Evolutionary conservation across 306 rosid species (phyloP).

Genomic region (Lathyrus sativus): DNA sequence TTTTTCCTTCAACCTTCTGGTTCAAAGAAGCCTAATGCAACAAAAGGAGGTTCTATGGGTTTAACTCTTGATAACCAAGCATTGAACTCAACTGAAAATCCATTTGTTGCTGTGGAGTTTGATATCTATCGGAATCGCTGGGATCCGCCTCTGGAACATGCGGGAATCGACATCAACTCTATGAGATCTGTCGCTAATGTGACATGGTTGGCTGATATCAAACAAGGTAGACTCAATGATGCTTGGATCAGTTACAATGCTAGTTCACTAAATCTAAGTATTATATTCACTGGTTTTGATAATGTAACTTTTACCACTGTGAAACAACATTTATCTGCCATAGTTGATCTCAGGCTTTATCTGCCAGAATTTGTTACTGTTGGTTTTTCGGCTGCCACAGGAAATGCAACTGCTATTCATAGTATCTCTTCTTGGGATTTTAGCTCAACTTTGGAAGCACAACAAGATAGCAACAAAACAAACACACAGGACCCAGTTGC

Average conservation of each 20-base stretch:
- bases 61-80: not conserved
- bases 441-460: slow-evolving; percentile 32
- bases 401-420: slow-evolving; percentile 3
- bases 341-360: slow-evolving; percentile 38
- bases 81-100: slow-evolving; percentile 22
- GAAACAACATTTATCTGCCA: slow-evolving; percentile 14
- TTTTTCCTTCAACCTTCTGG: slow-evolving; percentile 47
- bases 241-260: slow-evolving; percentile 47
- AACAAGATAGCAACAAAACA: not conserved
- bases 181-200: slow-evolving; percentile 35
- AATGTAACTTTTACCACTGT: not conserved
- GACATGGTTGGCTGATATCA: slow-evolving; percentile 39
- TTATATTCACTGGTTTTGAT: slow-evolving; percentile 34
- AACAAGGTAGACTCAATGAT: slow-evolving; percentile 32
- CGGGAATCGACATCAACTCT: slow-evolving; percentile 52
- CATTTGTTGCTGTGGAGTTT: slow-evolving; percentile 58
- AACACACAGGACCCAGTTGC: not conserved
- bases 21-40: slow-evolving; percentile 20
- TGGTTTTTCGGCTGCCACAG: slow-evolving; percentile 50
- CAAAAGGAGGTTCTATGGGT: slow-evolving; percentile 40
- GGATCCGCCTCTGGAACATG: slow-evolving; percentile 46
- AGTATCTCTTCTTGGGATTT: slow-evolving; percentile 37
- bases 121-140: slow-evolving; percentile 33
- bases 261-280: slow-evolving; percentile 36
- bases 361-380: slow-evolving; percentile 47